Base-by-base conservation (phyloP, 2,329 filamentous ascomycete species). In the Pseudodiploospora longispora region DNA sequence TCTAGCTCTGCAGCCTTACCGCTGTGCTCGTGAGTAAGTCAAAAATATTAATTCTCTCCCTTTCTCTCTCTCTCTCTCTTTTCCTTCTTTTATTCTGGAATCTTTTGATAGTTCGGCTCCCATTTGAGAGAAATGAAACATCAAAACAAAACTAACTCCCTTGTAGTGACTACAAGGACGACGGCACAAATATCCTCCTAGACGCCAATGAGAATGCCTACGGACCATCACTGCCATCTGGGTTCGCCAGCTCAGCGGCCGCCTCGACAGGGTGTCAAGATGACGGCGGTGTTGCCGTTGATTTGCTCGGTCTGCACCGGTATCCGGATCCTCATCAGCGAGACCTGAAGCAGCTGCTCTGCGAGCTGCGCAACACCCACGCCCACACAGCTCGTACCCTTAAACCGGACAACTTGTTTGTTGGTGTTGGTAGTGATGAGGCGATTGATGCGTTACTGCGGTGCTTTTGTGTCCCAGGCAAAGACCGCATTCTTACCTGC, bases 131-230 rank as follows among this genome's bases (percentile, higher is more conserved):
- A 19, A 19, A 19, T 19, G 19, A 19, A 19, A 19, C 19, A 19
- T 19, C 19, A 19, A 19, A 44, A 40, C 27, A 36, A 27, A 31
- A 34, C 4, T 19, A 19, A 19, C 29, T 43, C 3, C 30, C 38
- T 43, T 40, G 53, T 60, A 94, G 88, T 70, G 93, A 98, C 76
- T 97, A 98, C 78, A 96, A 98, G 71, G 91, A 98, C 64, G 86
- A 98, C 62, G 93, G 93, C 54, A 91, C 82, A 47, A 97, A 97
- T 60, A 82, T 97, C 57, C 83, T 98, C 42, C 85, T 98, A 53
- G 93, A 98, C 63, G 93, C 93, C 55, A 98, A 98, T 59, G 93
- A 98, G 70, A 98, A 98, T 60, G 89, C 93, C 47, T 96, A 85
- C 58, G 93, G 93, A 0, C 91, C 93, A 0, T 84, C 87, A 2